phyloP scores from a whole-genome alignment of 495 filamentous ascomycete genomes.

The Penicillium roqueforti region DNA sequence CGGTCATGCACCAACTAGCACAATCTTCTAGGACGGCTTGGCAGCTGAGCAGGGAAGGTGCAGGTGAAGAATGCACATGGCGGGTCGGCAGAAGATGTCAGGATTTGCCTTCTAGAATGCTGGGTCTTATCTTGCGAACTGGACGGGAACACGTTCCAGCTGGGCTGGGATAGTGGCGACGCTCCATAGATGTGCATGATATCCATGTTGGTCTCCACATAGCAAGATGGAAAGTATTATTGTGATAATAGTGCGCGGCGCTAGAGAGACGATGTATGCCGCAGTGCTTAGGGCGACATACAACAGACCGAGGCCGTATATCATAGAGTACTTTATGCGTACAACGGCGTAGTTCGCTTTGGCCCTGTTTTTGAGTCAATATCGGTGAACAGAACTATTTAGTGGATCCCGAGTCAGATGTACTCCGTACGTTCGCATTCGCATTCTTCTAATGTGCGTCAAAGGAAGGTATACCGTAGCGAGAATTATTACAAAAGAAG shows the following conservation, averaged over 20 bases:
- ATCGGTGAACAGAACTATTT: background rate
- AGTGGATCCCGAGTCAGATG: background rate
- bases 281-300: background rate
- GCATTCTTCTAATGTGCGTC: background rate
- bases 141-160: background rate
- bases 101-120: background rate
- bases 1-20: background rate
- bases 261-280: background rate
- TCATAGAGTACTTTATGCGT: background rate
- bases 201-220: background rate
- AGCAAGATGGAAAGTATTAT: background rate
- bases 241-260: background rate
- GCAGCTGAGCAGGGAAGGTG: background rate
- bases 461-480: background rate
- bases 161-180: background rate
- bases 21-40: background rate
- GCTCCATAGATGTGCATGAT: background rate
- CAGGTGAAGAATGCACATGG: conserved; percentile 5
- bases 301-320: background rate
- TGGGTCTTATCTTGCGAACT: background rate
- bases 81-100: background rate
- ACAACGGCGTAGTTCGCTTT: background rate
- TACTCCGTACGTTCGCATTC: background rate
- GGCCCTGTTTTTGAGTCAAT: background rate
- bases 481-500: background rate